These are phyloP conservation scores for Colletotrichum lindemuthianum DNA, from an alignment of 2,329 filamentous ascomycete genomes.

Conservation along the genomic window DNA sequence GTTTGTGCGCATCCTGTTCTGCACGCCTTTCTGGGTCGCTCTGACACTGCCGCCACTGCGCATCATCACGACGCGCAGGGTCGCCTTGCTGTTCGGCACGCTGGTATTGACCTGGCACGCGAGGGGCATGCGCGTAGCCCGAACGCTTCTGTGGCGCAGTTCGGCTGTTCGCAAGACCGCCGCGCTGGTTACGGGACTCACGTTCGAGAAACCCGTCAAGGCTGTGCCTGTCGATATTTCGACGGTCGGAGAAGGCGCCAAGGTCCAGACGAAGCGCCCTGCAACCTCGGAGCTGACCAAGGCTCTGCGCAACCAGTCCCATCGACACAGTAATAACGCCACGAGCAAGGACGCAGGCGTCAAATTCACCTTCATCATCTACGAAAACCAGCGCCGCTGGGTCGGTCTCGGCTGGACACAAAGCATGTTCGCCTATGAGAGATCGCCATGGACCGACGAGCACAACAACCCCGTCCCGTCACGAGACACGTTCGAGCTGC, in stretches of 20 bases:
- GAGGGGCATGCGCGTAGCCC: conserved; percentile 82
- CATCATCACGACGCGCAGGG: conserved; percentile 86
- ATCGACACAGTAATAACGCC: conserved; percentile 42
- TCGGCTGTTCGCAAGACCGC: conserved; percentile 75
- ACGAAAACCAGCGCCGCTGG: conserved; percentile 97
- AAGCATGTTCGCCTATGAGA: conserved; percentile 89
- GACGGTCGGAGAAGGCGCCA: conserved; percentile 21
- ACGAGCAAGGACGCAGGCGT: conserved; percentile 77
- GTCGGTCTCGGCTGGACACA: conserved; percentile 94
- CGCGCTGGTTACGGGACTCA: conserved; percentile 81
- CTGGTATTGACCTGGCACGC: conserved; percentile 92
- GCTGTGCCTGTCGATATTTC: conserved; percentile 36
- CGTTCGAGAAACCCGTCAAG: conserved; percentile 67
- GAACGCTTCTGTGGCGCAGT: conserved; percentile 92
- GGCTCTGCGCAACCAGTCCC: conserved; percentile 48
- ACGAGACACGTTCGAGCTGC: conserved; percentile 75
- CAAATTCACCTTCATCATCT: conserved; percentile 95
- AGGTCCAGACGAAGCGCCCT: conserved; percentile 45
- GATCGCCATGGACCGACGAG: conserved; percentile 94
- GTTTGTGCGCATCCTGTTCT: conserved; percentile 86
- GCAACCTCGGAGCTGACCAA: conserved; percentile 58
- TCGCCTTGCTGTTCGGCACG: conserved; percentile 88
- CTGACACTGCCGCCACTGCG: conserved; percentile 84
- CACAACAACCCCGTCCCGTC: conserved; percentile 83
- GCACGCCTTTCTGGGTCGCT: conserved; percentile 88